Conservation (phyloP, 2,329 filamentous ascomycete species). For the Coleophoma eucalyptorum region DNA sequence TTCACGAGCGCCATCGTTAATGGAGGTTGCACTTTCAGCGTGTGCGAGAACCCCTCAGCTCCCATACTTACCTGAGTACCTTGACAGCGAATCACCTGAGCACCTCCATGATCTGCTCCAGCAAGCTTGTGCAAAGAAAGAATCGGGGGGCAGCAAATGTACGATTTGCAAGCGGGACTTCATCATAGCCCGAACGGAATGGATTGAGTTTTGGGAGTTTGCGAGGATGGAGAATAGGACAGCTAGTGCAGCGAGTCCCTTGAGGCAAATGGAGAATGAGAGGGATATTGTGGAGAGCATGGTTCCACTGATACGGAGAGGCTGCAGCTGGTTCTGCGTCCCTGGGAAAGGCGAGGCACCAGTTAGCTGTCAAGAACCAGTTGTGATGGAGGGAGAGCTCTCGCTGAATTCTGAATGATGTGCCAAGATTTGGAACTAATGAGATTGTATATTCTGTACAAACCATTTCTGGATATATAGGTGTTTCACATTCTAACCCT, state of each 20-base stretch:
- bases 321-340: constrained; percentile 30
- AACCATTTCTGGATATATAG: too few relatives aligned
- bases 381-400: too few relatives aligned
- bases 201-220: constrained; percentile 60
- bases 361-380: too few relatives aligned
- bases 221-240: constrained; percentile 11
- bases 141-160: constrained; percentile 46
- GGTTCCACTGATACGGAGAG: constrained; percentile 28
- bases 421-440: too few relatives aligned
- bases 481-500: too few relatives aligned
- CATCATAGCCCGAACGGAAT: constrained; percentile 49
- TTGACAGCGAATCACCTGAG: constrained; percentile 7
- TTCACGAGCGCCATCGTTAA: constrained; percentile 24
- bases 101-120: not conserved
- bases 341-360: constrained; percentile 6
- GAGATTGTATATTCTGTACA: too few relatives aligned
- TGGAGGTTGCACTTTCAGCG: constrained; percentile 23
- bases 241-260: constrained; percentile 16
- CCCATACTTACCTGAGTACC: constrained; percentile 14
- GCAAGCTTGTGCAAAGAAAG: constrained; percentile 33
- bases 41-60: constrained; percentile 19
- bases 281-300: constrained; percentile 26
- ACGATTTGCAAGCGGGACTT: constrained; percentile 45
- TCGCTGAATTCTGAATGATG: too few relatives aligned
- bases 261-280: constrained; percentile 20